Conservation (phyloP, 1,284 basidiomycete species). For the Cystobasidium slooffiae region DNA sequence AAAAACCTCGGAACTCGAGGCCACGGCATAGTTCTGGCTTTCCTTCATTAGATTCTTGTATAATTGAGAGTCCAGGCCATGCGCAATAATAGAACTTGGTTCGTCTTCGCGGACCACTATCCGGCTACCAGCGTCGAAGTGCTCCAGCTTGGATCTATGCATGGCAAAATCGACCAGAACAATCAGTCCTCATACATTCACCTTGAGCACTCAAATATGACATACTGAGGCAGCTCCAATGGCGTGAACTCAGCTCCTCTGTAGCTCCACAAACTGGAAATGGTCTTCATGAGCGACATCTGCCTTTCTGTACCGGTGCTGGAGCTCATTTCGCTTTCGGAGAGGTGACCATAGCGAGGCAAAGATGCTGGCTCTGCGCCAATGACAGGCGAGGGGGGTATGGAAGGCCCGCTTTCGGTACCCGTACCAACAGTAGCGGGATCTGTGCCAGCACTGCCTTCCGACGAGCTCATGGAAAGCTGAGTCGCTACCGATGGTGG, state of each 20-base stretch:
- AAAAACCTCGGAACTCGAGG: constrained; percentile 59
- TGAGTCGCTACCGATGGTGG: background rate
- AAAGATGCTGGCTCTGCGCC: constrained; percentile 38
- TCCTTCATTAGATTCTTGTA: constrained; percentile 56
- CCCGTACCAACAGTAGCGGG: constrained; percentile 17
- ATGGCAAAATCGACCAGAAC: background rate
- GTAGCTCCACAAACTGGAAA: constrained; percentile 80
- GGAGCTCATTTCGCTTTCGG: constrained; percentile 47
- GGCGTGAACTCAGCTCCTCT: constrained; percentile 63
- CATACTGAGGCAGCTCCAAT: constrained; percentile 63
- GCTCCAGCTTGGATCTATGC: constrained; percentile 62
- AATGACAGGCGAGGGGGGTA: constrained; percentile 48
- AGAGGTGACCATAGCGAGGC: constrained; percentile 40
- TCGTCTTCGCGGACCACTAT: constrained; percentile 97
- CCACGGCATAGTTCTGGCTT: constrained; percentile 62
- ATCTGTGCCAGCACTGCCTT: constrained; percentile 17
- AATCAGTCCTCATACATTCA: background rate
- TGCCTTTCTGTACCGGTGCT: constrained; percentile 62
- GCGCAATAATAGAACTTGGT: constrained; percentile 95
- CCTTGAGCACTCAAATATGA: background rate
- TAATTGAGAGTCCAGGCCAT: constrained; percentile 75
- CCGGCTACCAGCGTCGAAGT: constrained; percentile 91
- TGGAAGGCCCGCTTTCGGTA: constrained; percentile 44
- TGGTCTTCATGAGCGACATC: constrained; percentile 76
- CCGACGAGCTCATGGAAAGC: constrained; percentile 11